phyloP scores from a whole-genome alignment of 2,329 filamentous ascomycete species.

The Ceratocystis colombiana region DNA sequence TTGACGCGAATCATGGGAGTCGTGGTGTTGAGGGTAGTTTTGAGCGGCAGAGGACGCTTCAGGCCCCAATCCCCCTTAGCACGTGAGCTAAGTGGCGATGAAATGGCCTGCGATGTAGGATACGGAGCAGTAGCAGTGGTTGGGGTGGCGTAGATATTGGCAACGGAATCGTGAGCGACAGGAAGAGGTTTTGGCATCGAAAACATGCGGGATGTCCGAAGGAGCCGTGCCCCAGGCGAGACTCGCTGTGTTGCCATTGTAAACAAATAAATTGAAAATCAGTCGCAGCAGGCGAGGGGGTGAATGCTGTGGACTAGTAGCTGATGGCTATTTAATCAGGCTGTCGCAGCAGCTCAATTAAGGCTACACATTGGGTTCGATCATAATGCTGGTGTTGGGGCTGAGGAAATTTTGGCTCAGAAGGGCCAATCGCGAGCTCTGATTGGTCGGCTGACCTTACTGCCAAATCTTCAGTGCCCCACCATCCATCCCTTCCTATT shows the following conservation, averaged over 20 bases:
- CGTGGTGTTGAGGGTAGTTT: conserved; percentile 60
- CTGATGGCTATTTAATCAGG: neutral
- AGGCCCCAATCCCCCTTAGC: conserved; percentile 82
- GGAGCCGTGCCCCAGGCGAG: conserved; percentile 56
- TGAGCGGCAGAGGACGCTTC: conserved; percentile 71
- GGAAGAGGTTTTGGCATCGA: conserved; percentile 70
- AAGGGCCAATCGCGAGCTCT: conserved; percentile 15
- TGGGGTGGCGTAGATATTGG: conserved; percentile 32
- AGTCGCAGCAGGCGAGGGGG: neutral
- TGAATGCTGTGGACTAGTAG: neutral
- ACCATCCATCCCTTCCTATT: neutral
- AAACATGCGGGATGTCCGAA: conserved; percentile 83
- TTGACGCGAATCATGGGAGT: conserved; percentile 68
- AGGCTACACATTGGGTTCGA: conserved; percentile 1
- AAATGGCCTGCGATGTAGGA: conserved; percentile 75
- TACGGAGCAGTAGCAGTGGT: conserved; percentile 54
- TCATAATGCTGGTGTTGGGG: conserved; percentile 17
- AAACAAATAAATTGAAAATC: neutral
- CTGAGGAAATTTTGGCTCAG: conserved; percentile 24
- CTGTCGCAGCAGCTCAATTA: conserved; percentile 2
- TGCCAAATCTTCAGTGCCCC: conserved; percentile 13
- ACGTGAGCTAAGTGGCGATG: conserved; percentile 62
- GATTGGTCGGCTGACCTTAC: conserved; percentile 20
- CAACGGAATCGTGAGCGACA: conserved; percentile 44
- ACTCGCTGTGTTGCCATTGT: conserved; percentile 30